A percentile compares a stretch with the other conserved stretches of the same genome.
Evolutionary conservation across 2,329 filamentous ascomycete genomes (phyloP).

Genomic region (Orbilia quercus): DNA sequence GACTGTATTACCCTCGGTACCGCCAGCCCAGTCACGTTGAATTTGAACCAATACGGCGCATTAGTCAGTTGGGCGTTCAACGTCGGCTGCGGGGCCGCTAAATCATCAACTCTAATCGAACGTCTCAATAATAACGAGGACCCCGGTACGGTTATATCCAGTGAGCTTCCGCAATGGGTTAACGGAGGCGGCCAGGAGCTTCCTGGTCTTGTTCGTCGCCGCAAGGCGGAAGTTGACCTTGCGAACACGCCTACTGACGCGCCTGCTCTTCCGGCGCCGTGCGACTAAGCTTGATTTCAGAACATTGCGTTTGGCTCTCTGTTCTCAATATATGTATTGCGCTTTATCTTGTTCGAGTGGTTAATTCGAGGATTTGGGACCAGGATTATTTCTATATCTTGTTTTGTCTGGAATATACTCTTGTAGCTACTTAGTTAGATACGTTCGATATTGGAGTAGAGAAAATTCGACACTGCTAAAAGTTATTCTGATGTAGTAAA

Average conservation of each 20-base stretch:
- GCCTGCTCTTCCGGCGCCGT: slow-evolving; percentile 7
- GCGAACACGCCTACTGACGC: slow-evolving; percentile 1
- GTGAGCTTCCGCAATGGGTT: slow-evolving; percentile 11
- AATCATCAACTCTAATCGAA: background rate
- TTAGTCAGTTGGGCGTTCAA: slow-evolving; percentile 22
- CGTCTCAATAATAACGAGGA: slow-evolving; percentile 7
- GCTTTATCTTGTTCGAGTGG: too few species aligned
- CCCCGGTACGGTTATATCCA: background rate
- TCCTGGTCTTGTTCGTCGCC: slow-evolving; percentile 10
- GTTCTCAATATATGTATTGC: too few species aligned
- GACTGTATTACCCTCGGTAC: slow-evolving; percentile 5
- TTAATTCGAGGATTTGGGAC: too few species aligned
- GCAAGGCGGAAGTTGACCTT: slow-evolving; percentile 9
- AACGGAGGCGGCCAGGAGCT: background rate
- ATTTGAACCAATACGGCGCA: slow-evolving; percentile 16
- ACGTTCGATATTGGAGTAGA: too few species aligned
- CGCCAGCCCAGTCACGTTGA: slow-evolving; percentile 4
- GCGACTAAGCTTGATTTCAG: too few species aligned
- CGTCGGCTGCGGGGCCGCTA: slow-evolving; percentile 6
- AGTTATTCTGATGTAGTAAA: too few species aligned
- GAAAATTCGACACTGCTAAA: too few species aligned
- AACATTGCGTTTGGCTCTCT: too few species aligned
- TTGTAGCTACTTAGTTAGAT: too few species aligned
- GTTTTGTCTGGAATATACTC: too few species aligned
- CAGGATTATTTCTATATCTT: too few species aligned